Percentiles rank a stretch among this genome's conserved stretches.
phyloP scores from a whole-genome alignment of 345 rosid genomes.

The Eutrema yunnanense region DNA sequence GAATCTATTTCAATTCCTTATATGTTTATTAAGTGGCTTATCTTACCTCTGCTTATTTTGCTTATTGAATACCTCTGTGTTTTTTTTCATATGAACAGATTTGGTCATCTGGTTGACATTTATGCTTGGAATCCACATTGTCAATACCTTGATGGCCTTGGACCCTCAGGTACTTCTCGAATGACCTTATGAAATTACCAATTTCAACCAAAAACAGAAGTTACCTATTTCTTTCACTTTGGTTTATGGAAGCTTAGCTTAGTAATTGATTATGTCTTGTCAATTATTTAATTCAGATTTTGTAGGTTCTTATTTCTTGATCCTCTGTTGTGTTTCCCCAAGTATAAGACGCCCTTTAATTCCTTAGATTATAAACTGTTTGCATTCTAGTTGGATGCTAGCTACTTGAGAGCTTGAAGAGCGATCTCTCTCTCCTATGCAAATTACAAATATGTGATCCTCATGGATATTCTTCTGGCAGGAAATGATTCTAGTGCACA shows the following conservation, averaged over 20 bases:
- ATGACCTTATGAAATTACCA: neutral
- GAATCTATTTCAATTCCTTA: neutral
- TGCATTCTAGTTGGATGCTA: conserved; percentile 5
- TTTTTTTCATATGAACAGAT: conserved; percentile 38
- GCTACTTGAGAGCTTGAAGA: conserved; percentile 4
- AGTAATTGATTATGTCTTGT: neutral
- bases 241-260: neutral
- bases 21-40: neutral
- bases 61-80: neutral
- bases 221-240: neutral
- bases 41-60: neutral
- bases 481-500: conserved; percentile 90
- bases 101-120: conserved; percentile 82
- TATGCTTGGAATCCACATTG: conserved; percentile 97
- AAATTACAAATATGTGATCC: conserved; percentile 4
- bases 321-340: neutral
- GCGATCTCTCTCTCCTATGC: neutral
- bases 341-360: neutral
- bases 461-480: conserved; percentile 22
- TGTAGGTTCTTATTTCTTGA: neutral
- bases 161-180: conserved; percentile 72
- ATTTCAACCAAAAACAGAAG: neutral
- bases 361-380: neutral
- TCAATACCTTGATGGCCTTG: conserved; percentile 77
- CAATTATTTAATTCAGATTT: neutral